phyloP scores from a whole-genome alignment of 768 basidiomycete species.

The Serendipita sp. region DNA sequence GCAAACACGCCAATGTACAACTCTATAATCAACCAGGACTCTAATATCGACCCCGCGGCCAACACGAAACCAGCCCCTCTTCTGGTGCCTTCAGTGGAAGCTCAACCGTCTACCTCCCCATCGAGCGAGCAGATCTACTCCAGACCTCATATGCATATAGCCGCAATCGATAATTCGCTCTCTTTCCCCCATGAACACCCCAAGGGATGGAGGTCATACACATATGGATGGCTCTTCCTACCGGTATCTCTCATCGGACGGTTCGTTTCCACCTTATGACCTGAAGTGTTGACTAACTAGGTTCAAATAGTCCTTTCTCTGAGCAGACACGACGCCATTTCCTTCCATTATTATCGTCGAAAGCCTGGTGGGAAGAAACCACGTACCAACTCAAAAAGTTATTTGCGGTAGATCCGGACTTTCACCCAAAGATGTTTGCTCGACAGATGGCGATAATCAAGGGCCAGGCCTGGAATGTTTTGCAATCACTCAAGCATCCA shows the following conservation, averaged over 20 bases:
- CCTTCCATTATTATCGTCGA: constrained; percentile 64
- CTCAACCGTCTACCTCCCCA: constrained; percentile 1
- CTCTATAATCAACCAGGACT: constrained; percentile 3
- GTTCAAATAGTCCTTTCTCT: constrained; percentile 43
- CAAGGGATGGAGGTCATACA: constrained; percentile 56
- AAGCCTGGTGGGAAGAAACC: constrained; percentile 82
- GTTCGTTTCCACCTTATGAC: constrained; percentile 11
- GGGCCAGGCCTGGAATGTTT: constrained; percentile 82
- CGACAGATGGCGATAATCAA: constrained; percentile 86
- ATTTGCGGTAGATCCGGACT: constrained; percentile 70
- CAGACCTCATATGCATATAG: constrained; percentile 73
- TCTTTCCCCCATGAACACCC: constrained; percentile 89
- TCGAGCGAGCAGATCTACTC: background rate
- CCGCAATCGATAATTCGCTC: constrained; percentile 85
- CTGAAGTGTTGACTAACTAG: background rate
- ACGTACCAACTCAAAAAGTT: constrained; percentile 58
- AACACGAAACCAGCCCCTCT: background rate
- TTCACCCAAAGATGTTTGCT: constrained; percentile 83
- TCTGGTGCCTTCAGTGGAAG: constrained; percentile 7
- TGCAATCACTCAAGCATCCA: constrained; percentile 62
- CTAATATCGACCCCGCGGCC: background rate
- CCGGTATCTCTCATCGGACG: constrained; percentile 73
- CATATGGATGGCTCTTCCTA: constrained; percentile 78
- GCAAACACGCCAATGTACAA: constrained; percentile 6
- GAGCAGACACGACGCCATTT: constrained; percentile 69